Conservation (phyloP, 208 protist species). For the Crithidia expoeki region DNA sequence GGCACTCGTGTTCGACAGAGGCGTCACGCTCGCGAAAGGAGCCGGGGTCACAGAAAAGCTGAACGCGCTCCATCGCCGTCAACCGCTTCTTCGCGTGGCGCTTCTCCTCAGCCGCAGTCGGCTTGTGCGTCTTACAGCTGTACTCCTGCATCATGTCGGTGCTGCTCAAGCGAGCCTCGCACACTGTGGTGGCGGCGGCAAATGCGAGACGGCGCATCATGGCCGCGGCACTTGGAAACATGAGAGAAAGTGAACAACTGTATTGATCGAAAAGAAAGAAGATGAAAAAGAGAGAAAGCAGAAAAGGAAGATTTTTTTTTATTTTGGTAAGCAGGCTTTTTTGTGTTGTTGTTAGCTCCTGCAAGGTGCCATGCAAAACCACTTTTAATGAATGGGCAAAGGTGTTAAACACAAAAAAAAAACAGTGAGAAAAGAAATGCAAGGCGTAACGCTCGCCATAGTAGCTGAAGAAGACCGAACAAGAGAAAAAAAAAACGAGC, state of each 20-base stretch:
- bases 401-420: background rate
- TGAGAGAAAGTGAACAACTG: background rate
- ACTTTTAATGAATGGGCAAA: background rate
- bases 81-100: constrained; percentile 93
- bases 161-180: constrained; percentile 18
- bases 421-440: constrained; percentile 12
- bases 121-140: constrained; percentile 40
- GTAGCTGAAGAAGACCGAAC: too few species aligned
- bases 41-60: constrained; percentile 91
- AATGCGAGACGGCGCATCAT: constrained; percentile 49
- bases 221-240: background rate
- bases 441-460: too few species aligned
- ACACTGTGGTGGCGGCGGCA: constrained; percentile 22
- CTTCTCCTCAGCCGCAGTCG: constrained; percentile 47
- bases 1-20: constrained; percentile 92
- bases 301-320: constrained; percentile 8
- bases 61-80: constrained; percentile 94
- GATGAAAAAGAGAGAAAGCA: constrained; percentile 10
- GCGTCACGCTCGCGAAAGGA: constrained; percentile 94
- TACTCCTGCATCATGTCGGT: constrained; percentile 29
- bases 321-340: constrained; percentile 5
- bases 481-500: background rate
- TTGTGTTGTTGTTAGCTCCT: constrained; percentile 14
- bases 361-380: background rate
- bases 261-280: constrained; percentile 2